Evolutionary conservation across 768 basidiomycete genomes (phyloP).

Genomic region (Wakefieldia striispora): DNA sequence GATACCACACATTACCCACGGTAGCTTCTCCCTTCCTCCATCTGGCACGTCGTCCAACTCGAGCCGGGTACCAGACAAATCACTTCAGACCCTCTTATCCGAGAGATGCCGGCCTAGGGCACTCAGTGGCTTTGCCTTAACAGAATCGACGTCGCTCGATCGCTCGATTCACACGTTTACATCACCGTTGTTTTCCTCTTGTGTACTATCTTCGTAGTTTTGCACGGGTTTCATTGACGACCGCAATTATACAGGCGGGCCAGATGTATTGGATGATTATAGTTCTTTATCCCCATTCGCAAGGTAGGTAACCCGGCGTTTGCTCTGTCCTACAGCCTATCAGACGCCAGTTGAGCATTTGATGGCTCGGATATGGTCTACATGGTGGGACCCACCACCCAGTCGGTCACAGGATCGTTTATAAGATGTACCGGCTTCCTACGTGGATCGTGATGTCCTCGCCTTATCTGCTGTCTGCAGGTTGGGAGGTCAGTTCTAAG

Average conservation of each 20-base stretch:
- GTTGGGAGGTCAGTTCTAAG: constrained; percentile 11
- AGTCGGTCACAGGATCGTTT: constrained; percentile 15
- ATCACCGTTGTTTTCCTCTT: too few species aligned
- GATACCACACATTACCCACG: too few species aligned
- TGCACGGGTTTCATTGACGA: constrained; percentile 29
- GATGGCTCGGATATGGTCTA: too few species aligned
- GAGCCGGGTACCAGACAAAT: constrained; percentile 16
- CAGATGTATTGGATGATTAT: constrained; percentile 20
- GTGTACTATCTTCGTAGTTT: too few species aligned
- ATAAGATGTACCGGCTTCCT: constrained; percentile 5
- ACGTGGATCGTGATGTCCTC: constrained; percentile 9
- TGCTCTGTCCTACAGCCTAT: constrained; percentile 14
- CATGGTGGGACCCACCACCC: background rate
- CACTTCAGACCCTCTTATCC: constrained; percentile 12
- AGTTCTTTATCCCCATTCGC: constrained; percentile 23
- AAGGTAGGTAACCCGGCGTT: constrained; percentile 8
- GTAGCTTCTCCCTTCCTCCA: too few species aligned
- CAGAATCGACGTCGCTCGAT: too few species aligned
- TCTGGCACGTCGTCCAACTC: constrained; percentile 16
- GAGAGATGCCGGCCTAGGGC: constrained; percentile 14
- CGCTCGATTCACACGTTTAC: too few species aligned
- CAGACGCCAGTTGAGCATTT: constrained; percentile 7
- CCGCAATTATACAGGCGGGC: constrained; percentile 33
- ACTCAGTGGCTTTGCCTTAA: too few species aligned
- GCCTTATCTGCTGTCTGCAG: constrained; percentile 8